Conservation (phyloP, 305 asterid species). For the Fraxinus sp. region DNA sequence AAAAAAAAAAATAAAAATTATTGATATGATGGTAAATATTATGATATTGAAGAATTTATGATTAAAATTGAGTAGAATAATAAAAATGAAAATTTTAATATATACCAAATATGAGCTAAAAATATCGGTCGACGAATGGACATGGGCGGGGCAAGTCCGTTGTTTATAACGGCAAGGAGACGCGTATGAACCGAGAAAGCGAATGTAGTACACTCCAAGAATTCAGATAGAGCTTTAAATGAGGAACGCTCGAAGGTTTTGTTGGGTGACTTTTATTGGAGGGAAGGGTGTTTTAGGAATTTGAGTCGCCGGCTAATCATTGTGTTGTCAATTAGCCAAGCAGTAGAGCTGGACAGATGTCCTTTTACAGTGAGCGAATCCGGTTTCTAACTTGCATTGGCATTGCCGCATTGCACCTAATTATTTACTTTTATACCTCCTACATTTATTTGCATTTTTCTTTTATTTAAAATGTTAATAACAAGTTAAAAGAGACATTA, state of each 20-base stretch:
- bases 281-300: constrained; percentile 17
- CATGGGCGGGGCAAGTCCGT: neutral
- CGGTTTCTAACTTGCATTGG: neutral
- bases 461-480: no score
- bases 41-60: no score
- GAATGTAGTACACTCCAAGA: neutral
- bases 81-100: no score
- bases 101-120: no score
- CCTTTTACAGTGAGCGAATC: neutral
- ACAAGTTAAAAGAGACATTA: neutral
- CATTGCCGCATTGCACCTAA: neutral
- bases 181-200: neutral
- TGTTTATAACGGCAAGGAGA: neutral
- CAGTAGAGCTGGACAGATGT: neutral
- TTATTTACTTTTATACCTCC: neutral
- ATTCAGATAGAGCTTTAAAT: no score
- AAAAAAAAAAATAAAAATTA: no score
- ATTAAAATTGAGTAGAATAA: no score
- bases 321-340: neutral
- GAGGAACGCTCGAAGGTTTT: neutral
- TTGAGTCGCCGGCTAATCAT: neutral
- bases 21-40: no score
- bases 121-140: neutral
- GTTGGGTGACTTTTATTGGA: neutral
- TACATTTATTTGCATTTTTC: neutral